Conservation (phyloP, 2,329 filamentous ascomycete genomes). For the Fusarium tricinctum region DNA sequence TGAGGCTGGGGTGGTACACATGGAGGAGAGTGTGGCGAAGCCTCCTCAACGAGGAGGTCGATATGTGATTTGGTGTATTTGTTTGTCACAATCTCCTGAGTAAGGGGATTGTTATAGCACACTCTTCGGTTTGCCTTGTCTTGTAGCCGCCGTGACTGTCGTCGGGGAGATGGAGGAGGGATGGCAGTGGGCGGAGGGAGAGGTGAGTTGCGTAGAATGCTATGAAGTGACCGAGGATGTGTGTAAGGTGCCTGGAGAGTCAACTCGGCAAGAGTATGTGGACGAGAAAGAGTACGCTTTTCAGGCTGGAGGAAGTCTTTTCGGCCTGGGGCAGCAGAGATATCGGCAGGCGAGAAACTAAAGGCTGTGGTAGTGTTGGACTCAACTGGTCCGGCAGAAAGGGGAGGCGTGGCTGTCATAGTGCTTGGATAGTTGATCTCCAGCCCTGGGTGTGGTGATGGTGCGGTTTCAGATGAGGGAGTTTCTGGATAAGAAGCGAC, state of each 20-base stretch:
- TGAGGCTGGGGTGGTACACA: conserved; percentile 54
- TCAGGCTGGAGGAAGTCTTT: conserved; percentile 31
- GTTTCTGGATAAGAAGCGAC: conserved; percentile 66
- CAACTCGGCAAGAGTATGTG: conserved; percentile 32
- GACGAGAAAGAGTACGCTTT: conserved; percentile 30
- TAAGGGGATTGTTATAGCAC: conserved; percentile 73
- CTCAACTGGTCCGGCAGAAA: conserved; percentile 68
- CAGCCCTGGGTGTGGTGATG: conserved; percentile 61
- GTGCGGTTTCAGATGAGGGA: conserved; percentile 65
- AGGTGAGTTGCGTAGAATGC: conserved; percentile 76
- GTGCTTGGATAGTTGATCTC: conserved; percentile 66
- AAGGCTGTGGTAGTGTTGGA: conserved; percentile 59
- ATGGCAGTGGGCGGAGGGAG: conserved; percentile 66
- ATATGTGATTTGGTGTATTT: conserved; percentile 74
- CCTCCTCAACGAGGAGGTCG: conserved; percentile 71
- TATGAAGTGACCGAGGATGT: conserved; percentile 70
- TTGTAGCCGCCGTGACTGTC: conserved; percentile 67
- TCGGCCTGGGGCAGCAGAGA: conserved; percentile 31
- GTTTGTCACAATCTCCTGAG: conserved; percentile 74
- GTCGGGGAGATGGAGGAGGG: conserved; percentile 66
- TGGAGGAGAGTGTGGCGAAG: conserved; percentile 62
- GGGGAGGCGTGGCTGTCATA: conserved; percentile 71
- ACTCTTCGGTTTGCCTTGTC: conserved; percentile 70
- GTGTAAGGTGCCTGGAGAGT: conserved; percentile 65
- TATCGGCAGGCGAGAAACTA: conserved; percentile 59